Conservation (phyloP, 345 rosid species). For the Hypericum perforatum region DNA sequence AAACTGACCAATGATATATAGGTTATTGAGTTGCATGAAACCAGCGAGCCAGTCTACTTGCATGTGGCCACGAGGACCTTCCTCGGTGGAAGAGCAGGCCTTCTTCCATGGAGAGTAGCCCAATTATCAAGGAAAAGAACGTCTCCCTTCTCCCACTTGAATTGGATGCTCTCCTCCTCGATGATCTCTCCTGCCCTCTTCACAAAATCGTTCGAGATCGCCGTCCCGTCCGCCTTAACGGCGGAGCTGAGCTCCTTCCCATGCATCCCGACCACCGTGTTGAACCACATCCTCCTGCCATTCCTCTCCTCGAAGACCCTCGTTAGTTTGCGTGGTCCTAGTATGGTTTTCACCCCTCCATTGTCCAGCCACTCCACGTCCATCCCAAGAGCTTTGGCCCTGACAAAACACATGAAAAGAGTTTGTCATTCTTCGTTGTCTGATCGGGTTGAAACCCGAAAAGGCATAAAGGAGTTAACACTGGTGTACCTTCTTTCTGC, state of each 20-base stretch:
- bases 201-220: constrained; percentile 34
- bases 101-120: constrained; percentile 60
- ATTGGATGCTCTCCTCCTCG: constrained; percentile 66
- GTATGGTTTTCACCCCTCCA: constrained; percentile 32
- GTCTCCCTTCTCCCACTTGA: constrained; percentile 64
- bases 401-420: constrained; percentile 6
- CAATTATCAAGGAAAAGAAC: constrained; percentile 51
- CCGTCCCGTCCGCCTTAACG: constrained; percentile 45
- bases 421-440: neutral
- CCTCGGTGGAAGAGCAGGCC: constrained; percentile 51
- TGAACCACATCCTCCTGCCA: constrained; percentile 69
- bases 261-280: constrained; percentile 49
- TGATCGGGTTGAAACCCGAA: too few relatives aligned
- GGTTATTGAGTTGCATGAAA: too few relatives aligned
- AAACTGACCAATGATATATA: too few relatives aligned
- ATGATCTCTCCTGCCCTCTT: constrained; percentile 51
- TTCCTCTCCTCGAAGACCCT: constrained; percentile 55
- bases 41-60: constrained; percentile 26
- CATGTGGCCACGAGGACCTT: constrained; percentile 48
- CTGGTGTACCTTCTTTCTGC: constrained; percentile 37
- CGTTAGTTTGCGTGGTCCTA: constrained; percentile 36
- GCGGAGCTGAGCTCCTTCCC: constrained; percentile 60
- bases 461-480: neutral
- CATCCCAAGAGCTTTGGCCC: constrained; percentile 45
- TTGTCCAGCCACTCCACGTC: constrained; percentile 48